phyloP scores from a whole-genome alignment of 2,329 filamentous ascomycete genomes.

The Microdochium nivale region DNA sequence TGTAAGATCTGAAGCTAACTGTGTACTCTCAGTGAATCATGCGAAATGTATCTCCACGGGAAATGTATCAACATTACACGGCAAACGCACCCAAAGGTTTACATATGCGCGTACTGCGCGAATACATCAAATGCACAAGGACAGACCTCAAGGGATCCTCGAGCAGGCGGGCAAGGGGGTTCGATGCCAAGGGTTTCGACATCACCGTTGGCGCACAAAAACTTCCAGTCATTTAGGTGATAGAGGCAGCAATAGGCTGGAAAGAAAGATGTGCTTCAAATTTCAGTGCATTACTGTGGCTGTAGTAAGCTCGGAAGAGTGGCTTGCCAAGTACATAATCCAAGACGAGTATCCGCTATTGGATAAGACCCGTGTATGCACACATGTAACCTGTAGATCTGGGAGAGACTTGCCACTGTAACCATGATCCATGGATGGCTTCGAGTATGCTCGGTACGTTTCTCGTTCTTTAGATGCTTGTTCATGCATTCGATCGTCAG shows the following conservation, averaged over 20 bases:
- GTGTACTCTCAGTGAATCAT: slow-evolving; percentile 34
- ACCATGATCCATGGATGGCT: no score
- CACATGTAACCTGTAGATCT: no score
- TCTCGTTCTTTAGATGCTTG: no score
- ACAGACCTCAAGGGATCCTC: slow-evolving; percentile 11
- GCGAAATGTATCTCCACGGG: slow-evolving; percentile 58
- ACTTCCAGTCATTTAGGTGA: slow-evolving; percentile 33
- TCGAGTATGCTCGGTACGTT: no score
- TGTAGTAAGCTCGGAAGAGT: no score
- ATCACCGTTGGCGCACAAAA: slow-evolving; percentile 33
- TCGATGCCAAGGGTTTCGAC: slow-evolving; percentile 7
- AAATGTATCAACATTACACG: slow-evolving; percentile 51
- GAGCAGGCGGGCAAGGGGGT: neutral
- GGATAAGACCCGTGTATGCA: no score
- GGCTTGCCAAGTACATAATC: no score
- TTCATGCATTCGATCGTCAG: no score
- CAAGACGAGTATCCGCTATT: no score
- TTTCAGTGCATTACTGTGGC: no score
- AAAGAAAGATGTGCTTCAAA: no score
- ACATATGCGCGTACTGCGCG: slow-evolving; percentile 56
- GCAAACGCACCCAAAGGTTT: slow-evolving; percentile 48
- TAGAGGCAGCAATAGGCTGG: neutral
- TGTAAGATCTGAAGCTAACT: slow-evolving; percentile 24
- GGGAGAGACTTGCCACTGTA: no score
- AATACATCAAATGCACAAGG: slow-evolving; percentile 47